Percentiles rank a stretch among this genome's conserved stretches.
Evolutionary conservation across 2,329 filamentous ascomycete genomes (phyloP).

Genomic region (Didymella keratinophila): DNA sequence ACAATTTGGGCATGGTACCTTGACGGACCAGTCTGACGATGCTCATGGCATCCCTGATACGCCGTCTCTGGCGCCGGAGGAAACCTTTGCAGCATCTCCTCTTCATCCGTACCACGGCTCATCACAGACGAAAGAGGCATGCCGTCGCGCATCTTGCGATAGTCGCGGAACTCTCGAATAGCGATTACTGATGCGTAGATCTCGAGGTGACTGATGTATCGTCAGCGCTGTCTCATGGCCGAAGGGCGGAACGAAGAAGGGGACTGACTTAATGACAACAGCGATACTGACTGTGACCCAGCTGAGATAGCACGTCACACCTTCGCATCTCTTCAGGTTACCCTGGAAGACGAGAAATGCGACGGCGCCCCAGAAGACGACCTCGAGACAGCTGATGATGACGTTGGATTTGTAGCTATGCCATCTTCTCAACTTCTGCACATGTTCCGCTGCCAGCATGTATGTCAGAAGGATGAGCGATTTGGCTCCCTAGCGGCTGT

Average conservation of each 20-base stretch:
- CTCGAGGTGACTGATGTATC: slow-evolving; percentile 9
- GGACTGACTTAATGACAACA: slow-evolving; percentile 24
- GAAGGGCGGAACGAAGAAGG: not conserved
- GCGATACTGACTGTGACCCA: slow-evolving; percentile 32
- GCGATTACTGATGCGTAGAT: slow-evolving; percentile 19
- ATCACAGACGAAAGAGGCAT: slow-evolving; percentile 34
- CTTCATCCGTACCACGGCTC: slow-evolving; percentile 38
- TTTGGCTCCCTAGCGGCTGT: slow-evolving; percentile 46
- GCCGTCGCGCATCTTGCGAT: slow-evolving; percentile 12
- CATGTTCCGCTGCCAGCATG: slow-evolving; percentile 52
- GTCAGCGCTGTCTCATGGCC: not conserved
- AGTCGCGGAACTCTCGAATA: slow-evolving; percentile 22
- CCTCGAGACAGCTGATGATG: slow-evolving; percentile 54
- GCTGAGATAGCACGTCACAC: slow-evolving; percentile 28
- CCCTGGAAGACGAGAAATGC: slow-evolving; percentile 39
- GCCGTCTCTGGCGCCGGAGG: not conserved
- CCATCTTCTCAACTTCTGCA: slow-evolving; percentile 47
- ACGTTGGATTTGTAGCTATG: slow-evolving; percentile 52
- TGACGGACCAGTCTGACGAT: not conserved
- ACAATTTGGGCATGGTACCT: slow-evolving; percentile 2
- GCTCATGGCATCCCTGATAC: slow-evolving; percentile 1
- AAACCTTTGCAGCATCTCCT: slow-evolving; percentile 7
- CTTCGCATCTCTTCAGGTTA: slow-evolving; percentile 28
- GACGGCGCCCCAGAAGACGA: slow-evolving; percentile 54
- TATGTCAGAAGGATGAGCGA: slow-evolving; percentile 54